phyloP scores from a whole-genome alignment of 768 basidiomycete species.

The Tulasnella sp. region DNA sequence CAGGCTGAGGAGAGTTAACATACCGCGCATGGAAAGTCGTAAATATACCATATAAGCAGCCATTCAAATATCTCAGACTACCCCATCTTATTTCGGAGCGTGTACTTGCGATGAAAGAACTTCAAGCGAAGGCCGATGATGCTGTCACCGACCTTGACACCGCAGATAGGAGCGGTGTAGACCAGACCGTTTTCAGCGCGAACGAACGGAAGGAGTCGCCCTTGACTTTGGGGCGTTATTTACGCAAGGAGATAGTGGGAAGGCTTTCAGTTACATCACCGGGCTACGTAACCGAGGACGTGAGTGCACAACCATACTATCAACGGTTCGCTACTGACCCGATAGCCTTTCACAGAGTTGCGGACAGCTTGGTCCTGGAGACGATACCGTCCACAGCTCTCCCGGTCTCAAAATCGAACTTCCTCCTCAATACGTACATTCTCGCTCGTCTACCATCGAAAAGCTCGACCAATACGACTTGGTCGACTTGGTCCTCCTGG shows the following conservation, averaged over 20 bases:
- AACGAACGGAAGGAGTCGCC: neutral
- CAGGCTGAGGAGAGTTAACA: neutral
- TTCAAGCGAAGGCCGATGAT: neutral
- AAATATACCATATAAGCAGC: constrained; percentile 8
- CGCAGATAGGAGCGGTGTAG: neutral
- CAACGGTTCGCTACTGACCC: neutral
- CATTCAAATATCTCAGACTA: neutral
- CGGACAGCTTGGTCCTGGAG: neutral
- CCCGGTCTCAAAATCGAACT: neutral
- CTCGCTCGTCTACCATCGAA: neutral
- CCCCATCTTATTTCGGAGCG: constrained; percentile 1
- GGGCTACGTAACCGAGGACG: constrained; percentile 13
- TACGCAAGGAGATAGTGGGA: neutral
- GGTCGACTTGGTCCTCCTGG: neutral
- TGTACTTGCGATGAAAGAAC: neutral
- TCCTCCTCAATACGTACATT: neutral
- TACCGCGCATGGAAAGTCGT: neutral
- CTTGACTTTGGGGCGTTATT: neutral
- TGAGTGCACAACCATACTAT: neutral
- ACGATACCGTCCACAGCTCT: neutral
- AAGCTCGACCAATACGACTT: neutral
- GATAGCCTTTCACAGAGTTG: neutral
- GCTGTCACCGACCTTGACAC: neutral
- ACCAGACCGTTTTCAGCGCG: neutral
- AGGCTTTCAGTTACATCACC: neutral